Evolutionary conservation across 2,329 filamentous ascomycete species (phyloP), one percentile per base, ranked within the genome.

Genomic region (Beauveria caledonica): DNA sequence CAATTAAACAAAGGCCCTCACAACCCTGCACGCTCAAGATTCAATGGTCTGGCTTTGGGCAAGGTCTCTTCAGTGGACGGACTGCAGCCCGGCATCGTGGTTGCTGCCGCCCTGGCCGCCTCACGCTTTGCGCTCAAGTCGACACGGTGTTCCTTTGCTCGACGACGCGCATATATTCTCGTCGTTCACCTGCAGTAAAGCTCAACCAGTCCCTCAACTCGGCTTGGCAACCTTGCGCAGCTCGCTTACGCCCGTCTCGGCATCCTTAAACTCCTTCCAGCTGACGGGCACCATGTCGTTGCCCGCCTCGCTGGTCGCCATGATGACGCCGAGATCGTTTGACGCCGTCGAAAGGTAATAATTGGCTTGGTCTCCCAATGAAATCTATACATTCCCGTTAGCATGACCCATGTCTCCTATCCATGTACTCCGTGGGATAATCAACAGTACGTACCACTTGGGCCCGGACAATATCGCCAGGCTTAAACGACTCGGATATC

Each of bases 201-300:
- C 21, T 33, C n/a, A 21, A 23, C 25, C 29, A 44, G 21, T 49
- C 50, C 29, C 62, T 89, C 82, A 94, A 69, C 89, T 89, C 27
- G 94, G 94, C 76, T 95, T 94, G 21, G 94, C 94, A 62, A 97
- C 94, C 79, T 99, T 99, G 72, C 94, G 86, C 65, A 77, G 76
- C 80, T 97, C 94, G 66, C 80, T 85, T 50, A 79, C 70, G 3
- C 91, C 92, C 7, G 88, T 95, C 69, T 88, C 85, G 0, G 86
- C 85, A 77, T 97, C 93, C 69, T 84, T 83, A 77, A 95, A 96
- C 76, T 97, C 93, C 77, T 88, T 95, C 94, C 94, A 99, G 74
- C 87, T 95, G 60, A 96, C 83, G 2, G 94, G 93, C 68, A 89
- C 88, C 92, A 97, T 96, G 67, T 89, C 84, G 74, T 95, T 93